Evolutionary conservation across 1,284 basidiomycete species (phyloP), one percentile per base, ranked within the genome.

Genomic region (Ganoderma resinaceum): DNA sequence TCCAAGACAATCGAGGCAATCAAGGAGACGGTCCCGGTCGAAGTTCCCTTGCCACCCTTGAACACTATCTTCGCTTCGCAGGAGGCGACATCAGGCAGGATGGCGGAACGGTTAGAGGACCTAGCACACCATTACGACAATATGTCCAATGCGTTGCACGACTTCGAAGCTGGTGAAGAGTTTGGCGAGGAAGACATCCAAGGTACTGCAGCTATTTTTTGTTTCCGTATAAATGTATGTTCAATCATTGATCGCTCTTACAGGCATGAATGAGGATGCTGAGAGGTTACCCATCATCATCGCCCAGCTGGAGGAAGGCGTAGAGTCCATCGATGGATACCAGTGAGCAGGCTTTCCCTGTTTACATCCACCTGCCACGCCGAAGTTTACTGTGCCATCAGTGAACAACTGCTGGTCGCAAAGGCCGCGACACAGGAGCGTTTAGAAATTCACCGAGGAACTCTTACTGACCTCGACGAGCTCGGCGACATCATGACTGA

Each of bases 261-360:
- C 57, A 93, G 93, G 87, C 26, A 93, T 95, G 89, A 88, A 90
- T 72, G 84, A 90, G 57, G 93, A 95, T 76, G 91, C 89, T 1
- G 85, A 91, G 23, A 91, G 94, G 75, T 82, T 95, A 7, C 90
- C 91, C 9, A 82, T 84, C 3, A 92, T 95, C 63, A 87, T 95
- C 78, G 77, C 81, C 0, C 93, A 94, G 71, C 78, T 95, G 52
- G 90, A 94, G 72, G 86, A 87, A 55, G 83, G 84, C 67, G 81
- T 86, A 20, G 73, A 75, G 23, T 77, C 81, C 2, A 87, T 94
- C 55, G 82, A 89, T 60, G 78, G 77, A 9, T 82, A 85, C 52
- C 83, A 89, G 93, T 94, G 76, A 74, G 90, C 77, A 6, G 37
- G 20, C n/a, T 37, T 60, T 40, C 37, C 12, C 7, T 33, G 20